A percentile compares a stretch with the other conserved stretches of the same genome.
These are phyloP conservation scores for Xylaria curta DNA, from an alignment of 495 filamentous ascomycete species.

Conservation along the genomic window DNA sequence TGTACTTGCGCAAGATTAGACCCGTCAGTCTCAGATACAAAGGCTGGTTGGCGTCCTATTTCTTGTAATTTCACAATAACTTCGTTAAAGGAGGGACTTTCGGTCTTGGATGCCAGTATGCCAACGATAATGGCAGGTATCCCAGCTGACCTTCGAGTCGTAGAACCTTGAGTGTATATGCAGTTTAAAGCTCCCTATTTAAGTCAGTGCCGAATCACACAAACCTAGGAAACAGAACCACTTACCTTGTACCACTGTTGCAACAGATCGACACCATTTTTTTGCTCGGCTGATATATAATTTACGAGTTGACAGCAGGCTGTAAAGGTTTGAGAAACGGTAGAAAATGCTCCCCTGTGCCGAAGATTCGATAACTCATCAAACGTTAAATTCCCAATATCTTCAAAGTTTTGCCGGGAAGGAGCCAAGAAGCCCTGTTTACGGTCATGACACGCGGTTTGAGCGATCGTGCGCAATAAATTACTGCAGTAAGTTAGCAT, in stretches of 20 bases:
- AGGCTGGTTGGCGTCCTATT: constrained; percentile 63
- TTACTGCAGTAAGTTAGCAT: constrained; percentile 47
- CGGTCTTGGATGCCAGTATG: constrained; percentile 65
- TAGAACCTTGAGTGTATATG: constrained; percentile 73
- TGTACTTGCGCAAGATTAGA: constrained; percentile 88
- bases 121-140: constrained; percentile 84
- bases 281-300: constrained; percentile 48
- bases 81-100: constrained; percentile 57
- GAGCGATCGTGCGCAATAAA: constrained; percentile 63
- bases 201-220: background rate
- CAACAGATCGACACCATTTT: constrained; percentile 44
- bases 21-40: constrained; percentile 59
- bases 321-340: constrained; percentile 86
- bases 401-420: constrained; percentile 51
- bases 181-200: constrained; percentile 63
- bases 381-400: constrained; percentile 74
- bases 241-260: constrained; percentile 74
- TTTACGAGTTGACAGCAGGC: constrained; percentile 70
- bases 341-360: constrained; percentile 92
- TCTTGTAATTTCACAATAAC: constrained; percentile 55
- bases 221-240: background rate
- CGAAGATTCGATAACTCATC: constrained; percentile 81
- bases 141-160: constrained; percentile 91
- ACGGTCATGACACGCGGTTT: constrained; percentile 45
- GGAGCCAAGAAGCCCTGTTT: constrained; percentile 45